A percentile compares a stretch with the other conserved stretches of the same genome.
These are phyloP conservation scores for Paraleonurus japonicus DNA, from an alignment of 257 asterid genomes.

Conservation along the genomic window DNA sequence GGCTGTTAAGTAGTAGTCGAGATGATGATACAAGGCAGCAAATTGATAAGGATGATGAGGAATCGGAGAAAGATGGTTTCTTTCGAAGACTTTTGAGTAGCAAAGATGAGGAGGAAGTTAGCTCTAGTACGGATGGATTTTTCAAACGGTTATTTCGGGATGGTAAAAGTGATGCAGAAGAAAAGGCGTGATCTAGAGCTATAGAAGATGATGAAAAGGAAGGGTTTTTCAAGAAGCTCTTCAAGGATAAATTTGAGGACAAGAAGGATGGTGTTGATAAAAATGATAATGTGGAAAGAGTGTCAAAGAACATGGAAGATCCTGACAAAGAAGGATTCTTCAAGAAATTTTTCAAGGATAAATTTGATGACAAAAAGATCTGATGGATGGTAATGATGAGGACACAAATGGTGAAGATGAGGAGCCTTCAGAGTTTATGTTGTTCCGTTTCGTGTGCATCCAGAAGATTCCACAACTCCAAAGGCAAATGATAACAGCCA, in stretches of 20 bases:
- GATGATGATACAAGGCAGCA: constrained; percentile 63
- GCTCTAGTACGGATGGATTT: constrained; percentile 46
- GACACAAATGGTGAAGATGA: constrained; percentile 66
- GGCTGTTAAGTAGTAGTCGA: constrained; percentile 58
- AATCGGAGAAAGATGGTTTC: constrained; percentile 75
- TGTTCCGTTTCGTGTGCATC: constrained; percentile 84
- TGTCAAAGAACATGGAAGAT: constrained; percentile 56
- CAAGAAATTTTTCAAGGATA: constrained; percentile 72
- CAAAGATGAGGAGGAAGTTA: constrained; percentile 59
- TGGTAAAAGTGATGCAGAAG: constrained; percentile 62
- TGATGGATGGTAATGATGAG: constrained; percentile 47
- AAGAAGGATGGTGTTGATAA: constrained; percentile 63
- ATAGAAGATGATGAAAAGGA: constrained; percentile 80
- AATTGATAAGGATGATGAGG: constrained; percentile 61
- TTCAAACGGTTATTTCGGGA: constrained; percentile 69
- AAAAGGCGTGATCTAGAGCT: constrained; percentile 46
- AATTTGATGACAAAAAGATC: constrained; percentile 67
- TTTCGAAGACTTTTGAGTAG: constrained; percentile 59
- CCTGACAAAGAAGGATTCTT: constrained; percentile 84
- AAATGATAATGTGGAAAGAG: constrained; percentile 54
- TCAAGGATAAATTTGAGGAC: constrained; percentile 77
- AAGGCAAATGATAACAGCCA: constrained; percentile 41
- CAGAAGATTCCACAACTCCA: constrained; percentile 68
- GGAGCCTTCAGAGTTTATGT: constrained; percentile 62
- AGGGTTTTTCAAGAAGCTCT: constrained; percentile 68